These are phyloP conservation scores for Stagonosporopsis rhizophila DNA, from an alignment of 2,329 filamentous ascomycete genomes.

Conservation along the genomic window DNA sequence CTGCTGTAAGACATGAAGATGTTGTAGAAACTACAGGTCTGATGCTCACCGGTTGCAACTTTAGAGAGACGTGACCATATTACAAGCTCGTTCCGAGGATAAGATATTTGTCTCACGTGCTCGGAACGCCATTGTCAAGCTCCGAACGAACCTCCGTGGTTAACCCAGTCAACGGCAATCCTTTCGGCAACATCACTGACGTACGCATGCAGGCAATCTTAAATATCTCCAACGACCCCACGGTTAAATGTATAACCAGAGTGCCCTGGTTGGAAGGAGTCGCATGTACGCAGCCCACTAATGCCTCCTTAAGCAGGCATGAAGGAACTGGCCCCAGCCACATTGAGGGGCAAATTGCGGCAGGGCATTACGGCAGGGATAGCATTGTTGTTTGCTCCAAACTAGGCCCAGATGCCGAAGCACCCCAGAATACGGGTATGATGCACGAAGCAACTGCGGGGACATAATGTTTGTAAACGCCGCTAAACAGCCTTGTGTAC, in stretches of 20 bases:
- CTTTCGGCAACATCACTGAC: constrained; percentile 1
- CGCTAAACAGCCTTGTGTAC: background rate
- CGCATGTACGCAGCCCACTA: background rate
- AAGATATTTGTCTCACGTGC: background rate
- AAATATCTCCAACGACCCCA: background rate
- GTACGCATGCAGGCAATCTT: background rate
- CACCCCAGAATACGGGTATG: constrained; percentile 4
- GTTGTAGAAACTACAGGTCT: background rate
- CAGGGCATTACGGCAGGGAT: constrained; percentile 1
- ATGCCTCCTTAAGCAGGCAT: constrained; percentile 1
- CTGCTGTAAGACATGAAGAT: background rate
- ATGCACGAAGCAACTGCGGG: constrained; percentile 2
- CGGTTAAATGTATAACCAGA: constrained; percentile 1
- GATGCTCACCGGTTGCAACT: background rate
- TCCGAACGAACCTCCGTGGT: background rate
- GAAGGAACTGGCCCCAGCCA: background rate
- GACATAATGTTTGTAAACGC: background rate
- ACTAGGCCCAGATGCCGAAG: background rate
- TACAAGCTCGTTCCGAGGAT: background rate
- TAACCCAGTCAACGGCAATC: constrained; percentile 7
- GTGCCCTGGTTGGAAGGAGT: background rate
- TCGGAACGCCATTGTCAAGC: background rate
- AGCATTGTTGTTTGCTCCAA: background rate
- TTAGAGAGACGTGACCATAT: background rate
- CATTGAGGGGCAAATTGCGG: constrained; percentile 1